A percentile compares a stretch with the other conserved stretches of the same genome.
phyloP scores from a whole-genome alignment of 2,329 filamentous ascomycete genomes.

The Fusarium verticillioides region DNA sequence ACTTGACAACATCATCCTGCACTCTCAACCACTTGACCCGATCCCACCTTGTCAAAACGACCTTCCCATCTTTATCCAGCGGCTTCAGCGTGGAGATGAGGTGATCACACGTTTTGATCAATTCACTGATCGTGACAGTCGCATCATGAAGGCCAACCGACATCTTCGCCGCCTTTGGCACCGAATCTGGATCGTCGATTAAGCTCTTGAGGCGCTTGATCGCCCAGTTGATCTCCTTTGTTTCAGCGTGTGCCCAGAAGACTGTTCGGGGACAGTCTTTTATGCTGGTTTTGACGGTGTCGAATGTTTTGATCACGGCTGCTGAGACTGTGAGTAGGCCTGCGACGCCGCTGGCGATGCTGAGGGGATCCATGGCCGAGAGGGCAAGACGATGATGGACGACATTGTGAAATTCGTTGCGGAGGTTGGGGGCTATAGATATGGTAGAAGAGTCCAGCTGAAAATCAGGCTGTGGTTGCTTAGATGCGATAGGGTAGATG shows the following conservation, averaged over 20 bases:
- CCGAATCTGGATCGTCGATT: slow-evolving; percentile 18
- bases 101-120: slow-evolving; percentile 15
- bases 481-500: not conserved
- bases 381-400: not conserved
- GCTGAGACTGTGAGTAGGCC: slow-evolving; percentile 16
- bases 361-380: slow-evolving; percentile 12
- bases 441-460: not conserved
- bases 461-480: slow-evolving; percentile 12
- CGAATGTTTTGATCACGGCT: slow-evolving; percentile 11
- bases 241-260: slow-evolving; percentile 13
- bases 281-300: slow-evolving; percentile 3
- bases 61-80: not conserved
- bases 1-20: slow-evolving; percentile 24
- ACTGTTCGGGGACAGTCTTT: slow-evolving; percentile 13
- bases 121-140: slow-evolving; percentile 17
- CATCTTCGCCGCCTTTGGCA: slow-evolving; percentile 12
- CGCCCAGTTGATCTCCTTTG: slow-evolving; percentile 21
- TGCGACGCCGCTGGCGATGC: slow-evolving; percentile 18
- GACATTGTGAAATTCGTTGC: not conserved
- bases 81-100: not conserved
- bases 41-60: not conserved
- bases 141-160: slow-evolving; percentile 22
- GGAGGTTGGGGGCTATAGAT: not conserved
- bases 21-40: slow-evolving; percentile 13
- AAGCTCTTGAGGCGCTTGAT: slow-evolving; percentile 7